Percentiles rank a stretch among this genome's conserved stretches.
Evolutionary conservation across 305 asterid species (phyloP).

Genomic region (Andrographis paniculata): DNA sequence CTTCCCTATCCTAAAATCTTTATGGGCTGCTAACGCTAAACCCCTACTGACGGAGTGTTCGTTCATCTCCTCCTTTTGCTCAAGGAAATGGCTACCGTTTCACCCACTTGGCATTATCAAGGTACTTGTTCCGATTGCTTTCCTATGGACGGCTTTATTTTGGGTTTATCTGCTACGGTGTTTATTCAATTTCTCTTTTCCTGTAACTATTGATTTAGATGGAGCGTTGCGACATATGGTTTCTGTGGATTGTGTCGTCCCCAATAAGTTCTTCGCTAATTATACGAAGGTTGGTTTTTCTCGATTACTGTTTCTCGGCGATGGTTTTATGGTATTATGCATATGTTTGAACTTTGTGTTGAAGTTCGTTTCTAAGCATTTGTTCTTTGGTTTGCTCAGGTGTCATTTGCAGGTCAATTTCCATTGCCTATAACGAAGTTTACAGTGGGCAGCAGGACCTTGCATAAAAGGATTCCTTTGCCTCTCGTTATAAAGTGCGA

Average conservation of each 20-base stretch:
- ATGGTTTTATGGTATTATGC: too few species aligned
- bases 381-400: conserved; percentile 29
- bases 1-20: too few species aligned
- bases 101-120: conserved; percentile 40
- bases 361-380: conserved; percentile 7
- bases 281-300: conserved; percentile 30
- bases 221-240: conserved; percentile 34
- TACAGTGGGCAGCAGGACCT: conserved; percentile 21
- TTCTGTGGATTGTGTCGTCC: conserved; percentile 26
- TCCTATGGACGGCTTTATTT: neutral
- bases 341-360: neutral
- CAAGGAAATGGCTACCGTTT: conserved; percentile 26
- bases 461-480: conserved; percentile 26
- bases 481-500: conserved; percentile 62
- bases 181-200: neutral
- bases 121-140: conserved; percentile 19
- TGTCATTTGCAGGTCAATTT: conserved; percentile 36
- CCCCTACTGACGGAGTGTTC: neutral
- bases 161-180: neutral
- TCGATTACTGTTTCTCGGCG: neutral
- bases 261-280: conserved; percentile 20
- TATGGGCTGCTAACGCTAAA: neutral
- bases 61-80: neutral
- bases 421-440: conserved; percentile 31
- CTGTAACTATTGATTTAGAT: conserved; percentile 25